A percentile compares a stretch with the other conserved stretches of the same genome.
Conservation (phyloP, 2,329 filamentous ascomycete species). For the Aureobasidium sp. region DNA sequence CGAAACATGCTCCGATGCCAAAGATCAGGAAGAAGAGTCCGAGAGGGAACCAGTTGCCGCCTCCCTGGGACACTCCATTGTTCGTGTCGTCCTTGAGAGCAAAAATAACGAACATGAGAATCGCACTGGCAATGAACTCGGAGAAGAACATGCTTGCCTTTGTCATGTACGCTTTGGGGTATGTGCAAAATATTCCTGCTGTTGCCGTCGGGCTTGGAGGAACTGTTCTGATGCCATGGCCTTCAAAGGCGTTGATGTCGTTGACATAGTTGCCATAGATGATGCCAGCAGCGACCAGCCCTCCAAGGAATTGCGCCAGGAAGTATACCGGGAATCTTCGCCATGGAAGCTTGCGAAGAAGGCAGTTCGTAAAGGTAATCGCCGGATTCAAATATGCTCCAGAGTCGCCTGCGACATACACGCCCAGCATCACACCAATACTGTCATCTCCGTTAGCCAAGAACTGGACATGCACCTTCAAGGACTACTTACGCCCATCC, state of each 20-base stretch:
- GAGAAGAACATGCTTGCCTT: constrained; percentile 63
- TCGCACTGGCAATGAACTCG: constrained; percentile 59
- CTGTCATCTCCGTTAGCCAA: neutral
- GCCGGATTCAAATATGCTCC: constrained; percentile 62
- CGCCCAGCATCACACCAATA: constrained; percentile 39
- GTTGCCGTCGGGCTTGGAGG: constrained; percentile 49
- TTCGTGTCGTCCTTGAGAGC: constrained; percentile 52
- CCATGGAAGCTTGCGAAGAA: constrained; percentile 63
- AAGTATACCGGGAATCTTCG: constrained; percentile 63
- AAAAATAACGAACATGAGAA: constrained; percentile 65
- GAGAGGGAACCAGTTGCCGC: constrained; percentile 47
- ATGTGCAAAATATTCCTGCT: constrained; percentile 63
- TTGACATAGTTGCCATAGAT: constrained; percentile 45
- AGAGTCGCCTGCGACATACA: constrained; percentile 59
- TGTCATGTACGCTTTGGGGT: constrained; percentile 57
- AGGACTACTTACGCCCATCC: constrained; percentile 27
- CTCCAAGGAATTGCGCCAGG: constrained; percentile 59
- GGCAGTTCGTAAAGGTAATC: constrained; percentile 62
- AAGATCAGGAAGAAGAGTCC: constrained; percentile 60
- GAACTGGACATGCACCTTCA: too few relatives aligned
- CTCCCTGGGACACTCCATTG: constrained; percentile 27
- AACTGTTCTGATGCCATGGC: constrained; percentile 56
- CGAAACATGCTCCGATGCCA: constrained; percentile 60
- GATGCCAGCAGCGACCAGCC: constrained; percentile 50
- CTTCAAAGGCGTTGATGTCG: constrained; percentile 59